Evolutionary conservation across 331 rosid genomes (phyloP).

Genomic region (Cydonia oblonga): DNA sequence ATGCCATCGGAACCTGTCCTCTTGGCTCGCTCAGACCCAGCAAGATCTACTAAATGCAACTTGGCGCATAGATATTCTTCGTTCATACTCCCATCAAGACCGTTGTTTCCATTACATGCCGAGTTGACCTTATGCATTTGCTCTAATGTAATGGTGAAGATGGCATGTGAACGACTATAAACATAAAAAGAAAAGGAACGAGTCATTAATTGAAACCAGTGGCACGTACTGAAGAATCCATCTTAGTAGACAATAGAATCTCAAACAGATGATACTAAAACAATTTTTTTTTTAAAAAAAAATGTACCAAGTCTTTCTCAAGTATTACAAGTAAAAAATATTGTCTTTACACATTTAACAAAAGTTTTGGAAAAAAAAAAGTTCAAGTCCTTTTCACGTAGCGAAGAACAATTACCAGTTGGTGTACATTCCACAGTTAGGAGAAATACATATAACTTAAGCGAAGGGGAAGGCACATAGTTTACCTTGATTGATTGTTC

Average conservation of each 20-base stretch:
- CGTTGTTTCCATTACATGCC: constrained; percentile 30
- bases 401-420: neutral
- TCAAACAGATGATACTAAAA: neutral
- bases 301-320: neutral
- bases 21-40: constrained; percentile 98
- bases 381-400: neutral
- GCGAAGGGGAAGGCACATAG: neutral
- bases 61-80: constrained; percentile 92
- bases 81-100: constrained; percentile 38
- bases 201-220: neutral
- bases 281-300: neutral
- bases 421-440: neutral
- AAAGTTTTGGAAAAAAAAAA: neutral
- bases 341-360: neutral
- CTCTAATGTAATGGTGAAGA: constrained; percentile 96
- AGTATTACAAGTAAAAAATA: neutral
- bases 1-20: constrained; percentile 98
- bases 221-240: neutral
- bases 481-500: constrained; percentile 96
- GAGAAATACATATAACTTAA: neutral
- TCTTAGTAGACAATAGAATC: neutral
- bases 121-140: constrained; percentile 71
- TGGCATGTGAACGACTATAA: constrained; percentile 94
- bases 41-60: constrained; percentile 96
- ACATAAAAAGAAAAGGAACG: constrained; percentile 20